Base-by-base conservation (phyloP, 164 flowering plant genomes). In the Magnolia officinalis region DNA sequence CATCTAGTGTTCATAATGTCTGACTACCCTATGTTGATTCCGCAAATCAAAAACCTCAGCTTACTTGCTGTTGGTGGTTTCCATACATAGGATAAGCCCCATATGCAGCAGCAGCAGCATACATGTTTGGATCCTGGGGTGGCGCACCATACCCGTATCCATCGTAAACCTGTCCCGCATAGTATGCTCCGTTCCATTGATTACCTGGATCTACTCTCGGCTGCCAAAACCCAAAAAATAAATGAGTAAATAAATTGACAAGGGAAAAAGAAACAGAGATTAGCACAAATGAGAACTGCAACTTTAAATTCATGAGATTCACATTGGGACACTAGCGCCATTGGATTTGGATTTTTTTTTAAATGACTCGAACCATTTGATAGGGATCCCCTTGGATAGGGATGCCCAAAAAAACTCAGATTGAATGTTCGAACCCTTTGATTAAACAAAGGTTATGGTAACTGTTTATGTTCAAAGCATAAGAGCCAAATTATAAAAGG, bases 61-160 rank as follows among this genome's bases (percentile, higher is more conserved):
- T 94, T 74, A 92, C 98, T 89, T 94, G 97, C 58, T 94, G 96
- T 69, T 93, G 96, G 80, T 89, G 90, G 80, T 81, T 86, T 23
- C 97, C 96, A 77, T 92, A 90, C 71, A 87, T 63, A 6, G 96
- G 94, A 74, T 94, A 94, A 63, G 90, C 86, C 58, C 92, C 98
- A 79, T 94, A 94, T 4, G 93, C 45, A 37, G 45, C 45, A 5
- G 90, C 87, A 0, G 93, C 90, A 19, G 85, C 86, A 75, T 94
- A 92, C 92, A 92, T 85, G 82, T 80, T 78, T 70, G 94, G 98
- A 80, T 91, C 92, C 55, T 88, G 90, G 78, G 89, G 91, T 24
- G 91, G 84, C 76, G 84, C n/a, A 72, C 86, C 88, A 82, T 91
- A 92, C 9, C 93, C 75, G 73, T 90, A 92, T 9, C 95, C 96